Percentiles rank a stretch among this genome's conserved stretches.
Conservation (phyloP, 2,329 filamentous ascomycete species). For the Calonectria honghensis region DNA sequence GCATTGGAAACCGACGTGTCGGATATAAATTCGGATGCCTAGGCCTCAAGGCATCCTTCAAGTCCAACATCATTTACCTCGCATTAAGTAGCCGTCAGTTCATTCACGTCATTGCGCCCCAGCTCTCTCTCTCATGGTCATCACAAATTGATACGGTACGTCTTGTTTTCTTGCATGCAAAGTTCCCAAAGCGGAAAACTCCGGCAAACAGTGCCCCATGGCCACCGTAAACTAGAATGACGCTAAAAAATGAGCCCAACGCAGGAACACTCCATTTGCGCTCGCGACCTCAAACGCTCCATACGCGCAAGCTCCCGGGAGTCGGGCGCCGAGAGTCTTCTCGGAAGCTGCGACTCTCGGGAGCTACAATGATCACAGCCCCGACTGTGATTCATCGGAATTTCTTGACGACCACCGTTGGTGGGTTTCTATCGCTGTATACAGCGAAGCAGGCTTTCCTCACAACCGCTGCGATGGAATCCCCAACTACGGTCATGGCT, state of each 20-base stretch:
- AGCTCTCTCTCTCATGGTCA: no score
- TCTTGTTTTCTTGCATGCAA: no score
- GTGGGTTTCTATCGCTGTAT: neutral
- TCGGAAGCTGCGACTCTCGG: no score
- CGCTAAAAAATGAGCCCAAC: neutral
- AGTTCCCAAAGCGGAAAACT: no score
- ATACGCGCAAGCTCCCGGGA: neutral
- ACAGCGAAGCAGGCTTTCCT: neutral
- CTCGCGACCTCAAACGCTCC: neutral
- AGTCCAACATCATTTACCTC: neutral
- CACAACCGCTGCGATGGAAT: neutral
- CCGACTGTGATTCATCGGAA: neutral
- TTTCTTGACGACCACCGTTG: neutral
- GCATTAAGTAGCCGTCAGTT: no score
- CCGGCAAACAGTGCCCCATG: neutral
- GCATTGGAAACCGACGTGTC: neutral
- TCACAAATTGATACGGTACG: no score
- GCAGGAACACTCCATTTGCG: neutral
- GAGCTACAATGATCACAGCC: neutral
- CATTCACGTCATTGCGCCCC: no score
- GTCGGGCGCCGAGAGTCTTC: neutral
- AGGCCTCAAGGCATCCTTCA: neutral
- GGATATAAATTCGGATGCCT: neutral
- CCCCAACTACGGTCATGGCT: neutral
- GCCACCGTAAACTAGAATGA: neutral